A percentile compares a stretch with the other conserved stretches of the same genome.
Evolutionary conservation across 2,329 filamentous ascomycete genomes (phyloP).

Genomic region (Eurotiales sp.): DNA sequence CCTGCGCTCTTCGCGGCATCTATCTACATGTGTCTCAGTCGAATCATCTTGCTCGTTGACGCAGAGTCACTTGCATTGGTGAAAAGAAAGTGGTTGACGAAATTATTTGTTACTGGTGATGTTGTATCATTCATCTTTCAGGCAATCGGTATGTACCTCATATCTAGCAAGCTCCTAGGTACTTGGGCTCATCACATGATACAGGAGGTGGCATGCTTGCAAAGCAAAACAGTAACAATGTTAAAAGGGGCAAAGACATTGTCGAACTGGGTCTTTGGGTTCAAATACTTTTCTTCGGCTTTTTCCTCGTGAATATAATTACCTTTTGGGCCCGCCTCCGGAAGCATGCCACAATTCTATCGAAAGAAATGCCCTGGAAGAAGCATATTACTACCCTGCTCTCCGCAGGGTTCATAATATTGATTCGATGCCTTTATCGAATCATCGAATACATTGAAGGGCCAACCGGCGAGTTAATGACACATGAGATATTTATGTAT

Average conservation of each 20-base stretch:
- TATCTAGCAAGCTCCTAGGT: background rate
- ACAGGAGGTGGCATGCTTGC: conserved; percentile 13
- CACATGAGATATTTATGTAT: conserved; percentile 19
- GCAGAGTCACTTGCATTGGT: conserved; percentile 28
- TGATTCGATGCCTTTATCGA: conserved; percentile 20
- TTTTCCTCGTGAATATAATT: conserved; percentile 23
- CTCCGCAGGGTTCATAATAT: no score
- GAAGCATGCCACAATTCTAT: no score
- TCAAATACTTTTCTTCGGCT: conserved; percentile 28
- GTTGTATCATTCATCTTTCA: conserved; percentile 31
- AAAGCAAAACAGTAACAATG: conserved; percentile 14
- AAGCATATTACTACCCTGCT: conserved; percentile 22
- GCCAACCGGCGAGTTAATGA: conserved; percentile 16
- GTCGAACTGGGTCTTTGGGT: conserved; percentile 29
- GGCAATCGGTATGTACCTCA: background rate
- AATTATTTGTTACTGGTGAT: conserved; percentile 28
- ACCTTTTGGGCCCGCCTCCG: no score
- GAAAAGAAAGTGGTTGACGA: conserved; percentile 27
- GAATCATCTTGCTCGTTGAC: conserved; percentile 25
- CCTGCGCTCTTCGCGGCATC: conserved; percentile 35
- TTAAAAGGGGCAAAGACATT: conserved; percentile 21
- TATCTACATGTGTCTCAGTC: conserved; percentile 32
- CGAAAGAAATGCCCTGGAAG: no score
- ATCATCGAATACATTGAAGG: conserved; percentile 21
- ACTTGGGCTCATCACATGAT: conserved; percentile 24